Percentiles rank a stretch among this genome's conserved stretches.
Evolutionary conservation across 306 rosid species (phyloP).

Genomic region (Senna tora): DNA sequence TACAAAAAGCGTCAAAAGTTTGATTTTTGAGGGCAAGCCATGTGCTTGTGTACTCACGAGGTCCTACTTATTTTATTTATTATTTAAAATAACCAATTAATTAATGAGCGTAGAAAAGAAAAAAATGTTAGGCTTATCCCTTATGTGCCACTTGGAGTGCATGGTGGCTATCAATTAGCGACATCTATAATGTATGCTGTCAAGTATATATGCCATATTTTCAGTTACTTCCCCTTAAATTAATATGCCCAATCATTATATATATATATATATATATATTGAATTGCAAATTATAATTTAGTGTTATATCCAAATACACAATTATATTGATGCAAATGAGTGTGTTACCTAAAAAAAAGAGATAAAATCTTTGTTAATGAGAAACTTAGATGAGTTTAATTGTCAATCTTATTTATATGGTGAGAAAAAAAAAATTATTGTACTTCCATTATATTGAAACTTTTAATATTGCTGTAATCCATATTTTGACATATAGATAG

Average conservation of each 20-base stretch:
- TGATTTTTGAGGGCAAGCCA: conserved; percentile 48
- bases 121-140: neutral
- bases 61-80: neutral
- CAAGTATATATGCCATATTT: conserved; percentile 4
- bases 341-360: too few relatives aligned
- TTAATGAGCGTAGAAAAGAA: neutral
- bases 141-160: neutral
- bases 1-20: conserved; percentile 32
- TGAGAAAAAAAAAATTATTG: too few relatives aligned
- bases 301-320: neutral
- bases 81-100: neutral
- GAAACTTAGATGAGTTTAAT: too few relatives aligned
- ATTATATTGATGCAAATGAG: too few relatives aligned
- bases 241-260: neutral
- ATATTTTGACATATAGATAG: too few relatives aligned
- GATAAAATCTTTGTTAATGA: too few relatives aligned
- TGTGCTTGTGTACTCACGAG: conserved; percentile 50
- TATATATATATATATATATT: too few relatives aligned
- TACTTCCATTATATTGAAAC: too few relatives aligned
- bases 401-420: too few relatives aligned
- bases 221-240: conserved; percentile 28
- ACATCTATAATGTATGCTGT: neutral
- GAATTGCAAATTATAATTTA: neutral
- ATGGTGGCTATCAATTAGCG: neutral
- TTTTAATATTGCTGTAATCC: too few relatives aligned